Conservation (phyloP, 2,329 filamentous ascomycete genomes). For the Aspergillus sp. region DNA sequence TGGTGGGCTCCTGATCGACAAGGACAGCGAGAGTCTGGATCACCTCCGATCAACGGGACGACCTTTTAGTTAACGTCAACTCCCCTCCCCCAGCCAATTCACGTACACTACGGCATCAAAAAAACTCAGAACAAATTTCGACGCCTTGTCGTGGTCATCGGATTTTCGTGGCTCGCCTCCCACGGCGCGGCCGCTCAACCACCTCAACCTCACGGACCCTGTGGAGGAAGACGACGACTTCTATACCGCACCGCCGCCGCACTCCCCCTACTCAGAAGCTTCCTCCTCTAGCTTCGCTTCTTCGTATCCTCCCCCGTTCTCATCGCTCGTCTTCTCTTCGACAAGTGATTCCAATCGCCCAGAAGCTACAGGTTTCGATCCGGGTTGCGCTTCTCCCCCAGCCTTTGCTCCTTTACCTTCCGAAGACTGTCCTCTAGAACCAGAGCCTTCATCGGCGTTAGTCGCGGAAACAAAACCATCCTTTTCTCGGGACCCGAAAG, state of each 20-base stretch:
- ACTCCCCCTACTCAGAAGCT: conserved; percentile 38
- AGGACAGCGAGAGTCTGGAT: conserved; percentile 16
- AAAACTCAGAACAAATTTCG: conserved; percentile 10
- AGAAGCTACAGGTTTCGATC: conserved; percentile 48
- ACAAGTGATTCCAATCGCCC: conserved; percentile 37
- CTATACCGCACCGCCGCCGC: conserved; percentile 40
- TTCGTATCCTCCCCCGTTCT: conserved; percentile 61
- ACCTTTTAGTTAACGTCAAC: conserved; percentile 3
- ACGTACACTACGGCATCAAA: not conserved
- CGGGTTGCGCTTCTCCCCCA: conserved; percentile 48
- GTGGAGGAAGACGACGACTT: conserved; percentile 42
- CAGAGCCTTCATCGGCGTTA: conserved; percentile 48
- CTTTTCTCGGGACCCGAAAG: conserved; percentile 78
- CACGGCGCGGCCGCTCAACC: conserved; percentile 43
- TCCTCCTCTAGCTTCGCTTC: conserved; percentile 54
- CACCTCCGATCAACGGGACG: conserved; percentile 14
- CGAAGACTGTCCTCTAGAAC: conserved; percentile 49
- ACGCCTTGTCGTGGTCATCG: conserved; percentile 36
- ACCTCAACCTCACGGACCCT: conserved; percentile 32
- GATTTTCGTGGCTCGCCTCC: conserved; percentile 37
- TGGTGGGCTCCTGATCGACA: conserved; percentile 18
- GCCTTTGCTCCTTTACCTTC: conserved; percentile 54
- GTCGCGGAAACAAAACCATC: conserved; percentile 79
- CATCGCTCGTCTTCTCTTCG: conserved; percentile 60
- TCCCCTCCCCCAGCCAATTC: not conserved